A percentile compares a stretch with the other conserved stretches of the same genome.
phyloP scores from a whole-genome alignment of 768 basidiomycete species.

The Hypholoma sublateritium region DNA sequence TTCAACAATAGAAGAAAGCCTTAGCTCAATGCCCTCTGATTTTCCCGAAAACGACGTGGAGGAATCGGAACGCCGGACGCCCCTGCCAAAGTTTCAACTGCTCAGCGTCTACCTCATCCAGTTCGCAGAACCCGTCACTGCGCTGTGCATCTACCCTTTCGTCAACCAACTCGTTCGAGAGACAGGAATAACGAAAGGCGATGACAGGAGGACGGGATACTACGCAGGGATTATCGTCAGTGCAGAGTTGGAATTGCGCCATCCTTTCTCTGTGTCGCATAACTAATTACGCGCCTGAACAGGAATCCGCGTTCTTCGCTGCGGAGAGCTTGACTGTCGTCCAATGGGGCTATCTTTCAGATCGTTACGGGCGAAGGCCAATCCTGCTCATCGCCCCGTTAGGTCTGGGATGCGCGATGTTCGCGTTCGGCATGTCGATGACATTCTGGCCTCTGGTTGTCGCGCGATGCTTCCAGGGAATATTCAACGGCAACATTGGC shows the following conservation, averaged over 20 bases:
- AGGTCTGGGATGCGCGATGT: slow-evolving; percentile 38
- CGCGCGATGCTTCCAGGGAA: slow-evolving; percentile 34
- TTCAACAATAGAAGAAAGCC: too few relatives aligned
- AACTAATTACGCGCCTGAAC: too few relatives aligned
- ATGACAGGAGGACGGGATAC: slow-evolving; percentile 45
- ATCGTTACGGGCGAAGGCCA: slow-evolving; percentile 43
- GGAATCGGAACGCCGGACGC: slow-evolving; percentile 24
- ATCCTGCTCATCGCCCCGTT: slow-evolving; percentile 41
- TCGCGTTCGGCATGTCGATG: slow-evolving; percentile 41
- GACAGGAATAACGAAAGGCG: slow-evolving; percentile 41
- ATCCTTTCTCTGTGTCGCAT: too few relatives aligned
- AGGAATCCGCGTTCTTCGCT: too few relatives aligned
- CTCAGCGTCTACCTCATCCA: slow-evolving; percentile 38
- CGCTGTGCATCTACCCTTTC: slow-evolving; percentile 47
- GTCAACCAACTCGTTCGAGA: slow-evolving; percentile 43
- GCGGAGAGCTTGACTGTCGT: too few relatives aligned
- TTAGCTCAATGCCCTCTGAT: neutral
- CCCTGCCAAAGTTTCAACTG: slow-evolving; percentile 40
- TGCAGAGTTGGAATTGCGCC: neutral
- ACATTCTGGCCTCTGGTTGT: slow-evolving; percentile 32
- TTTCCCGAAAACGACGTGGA: neutral
- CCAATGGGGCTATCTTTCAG: slow-evolving; percentile 37
- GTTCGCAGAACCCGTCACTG: slow-evolving; percentile 43
- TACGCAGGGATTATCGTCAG: slow-evolving; percentile 42
- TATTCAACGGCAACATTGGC: slow-evolving; percentile 38